These are phyloP conservation scores for Basidiobolus heterosporus DNA, from an alignment of 371 early-diverging fungal species.

Conservation along the genomic window DNA sequence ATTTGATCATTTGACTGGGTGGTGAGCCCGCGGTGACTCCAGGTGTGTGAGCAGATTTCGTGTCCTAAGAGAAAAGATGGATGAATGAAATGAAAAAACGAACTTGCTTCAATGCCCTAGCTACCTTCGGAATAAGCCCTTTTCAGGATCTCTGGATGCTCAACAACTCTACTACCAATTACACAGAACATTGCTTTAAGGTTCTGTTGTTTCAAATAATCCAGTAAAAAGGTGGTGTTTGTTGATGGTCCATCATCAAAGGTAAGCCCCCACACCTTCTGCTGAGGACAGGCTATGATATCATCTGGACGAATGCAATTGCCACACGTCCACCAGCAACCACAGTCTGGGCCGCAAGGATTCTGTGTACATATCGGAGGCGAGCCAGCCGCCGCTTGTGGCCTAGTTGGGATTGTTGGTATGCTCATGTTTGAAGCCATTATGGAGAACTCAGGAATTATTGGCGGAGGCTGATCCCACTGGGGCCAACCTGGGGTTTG, in stretches of 20 bases:
- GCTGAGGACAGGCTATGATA: conserved; percentile 11
- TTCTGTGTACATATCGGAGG: too few relatives aligned
- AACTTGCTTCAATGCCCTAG: conserved; percentile 1
- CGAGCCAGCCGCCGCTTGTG: too few relatives aligned
- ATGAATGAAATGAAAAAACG: not conserved
- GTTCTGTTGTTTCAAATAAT: conserved; percentile 26
- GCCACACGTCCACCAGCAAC: conserved; percentile 15
- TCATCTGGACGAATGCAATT: conserved; percentile 8
- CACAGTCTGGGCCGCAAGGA: conserved; percentile 6
- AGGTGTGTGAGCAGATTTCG: conserved; percentile 22
- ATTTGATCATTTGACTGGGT: conserved; percentile 40
- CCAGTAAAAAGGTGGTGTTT: conserved; percentile 21
- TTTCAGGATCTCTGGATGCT: conserved; percentile 27
- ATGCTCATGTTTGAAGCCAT: too few relatives aligned
- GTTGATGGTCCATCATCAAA: conserved; percentile 14
- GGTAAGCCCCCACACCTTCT: conserved; percentile 13
- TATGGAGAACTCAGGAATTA: too few relatives aligned
- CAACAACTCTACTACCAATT: conserved; percentile 31
- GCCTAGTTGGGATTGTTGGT: too few relatives aligned
- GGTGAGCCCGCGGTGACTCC: conserved; percentile 46
- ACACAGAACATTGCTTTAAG: conserved; percentile 43
- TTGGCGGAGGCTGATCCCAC: too few relatives aligned
- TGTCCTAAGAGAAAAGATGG: conserved; percentile 11
- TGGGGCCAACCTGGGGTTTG: too few relatives aligned
- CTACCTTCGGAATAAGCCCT: conserved; percentile 26